Evolutionary conservation across 2,329 filamentous ascomycete species (phyloP), one percentile per base, ranked within the genome.

Genomic region (Helotiales sp.): DNA sequence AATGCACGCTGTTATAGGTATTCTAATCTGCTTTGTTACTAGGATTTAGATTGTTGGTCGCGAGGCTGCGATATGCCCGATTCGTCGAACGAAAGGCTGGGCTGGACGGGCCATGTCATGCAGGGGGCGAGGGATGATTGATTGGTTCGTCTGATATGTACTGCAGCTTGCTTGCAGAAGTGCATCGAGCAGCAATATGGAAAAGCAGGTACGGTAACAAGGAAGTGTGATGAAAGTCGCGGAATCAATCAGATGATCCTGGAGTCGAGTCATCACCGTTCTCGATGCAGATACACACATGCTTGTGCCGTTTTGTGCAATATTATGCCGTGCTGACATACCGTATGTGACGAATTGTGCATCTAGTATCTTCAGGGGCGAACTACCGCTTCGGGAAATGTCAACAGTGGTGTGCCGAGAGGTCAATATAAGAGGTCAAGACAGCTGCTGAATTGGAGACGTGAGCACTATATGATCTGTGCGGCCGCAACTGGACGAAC

Each of bases 251-350:
- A 22, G n/a, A 26, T 34, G 54, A 17, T 17, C 13, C n/a, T 57
- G n/a, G 28, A 32, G 17, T 55, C 52, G 6, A 37, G 32, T 57
- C 32, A 40, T 40, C 32, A 17, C n/a, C n/a, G 17, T 37, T 20
- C 52, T 55, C 30, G 52, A 55, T 34, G 54, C 3, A 26, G 30
- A 57, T 40, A 10, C 54, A 40, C 22, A 17, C 20, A 24, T 32
- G 34, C 17, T 26, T 47, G 22, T 54, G 47, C 52, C 63, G 34
- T 22, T 47, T 45, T 54, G 30, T 54, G 54, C 47, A 61, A 40
- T 32, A 60, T 61, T 47, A 47, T 61, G 45, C 32, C 63, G 63
- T 55, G 63, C 55, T 65, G 63, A 61, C 32, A 54, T 15, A 60
- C 8, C 20, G n/a, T 15, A 20, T 54, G 63, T 55, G 57, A 55